A percentile compares a stretch with the other conserved stretches of the same genome.
Evolutionary conservation across 2,329 filamentous ascomycete species (phyloP).

Genomic region (Aureobasidium sp.): DNA sequence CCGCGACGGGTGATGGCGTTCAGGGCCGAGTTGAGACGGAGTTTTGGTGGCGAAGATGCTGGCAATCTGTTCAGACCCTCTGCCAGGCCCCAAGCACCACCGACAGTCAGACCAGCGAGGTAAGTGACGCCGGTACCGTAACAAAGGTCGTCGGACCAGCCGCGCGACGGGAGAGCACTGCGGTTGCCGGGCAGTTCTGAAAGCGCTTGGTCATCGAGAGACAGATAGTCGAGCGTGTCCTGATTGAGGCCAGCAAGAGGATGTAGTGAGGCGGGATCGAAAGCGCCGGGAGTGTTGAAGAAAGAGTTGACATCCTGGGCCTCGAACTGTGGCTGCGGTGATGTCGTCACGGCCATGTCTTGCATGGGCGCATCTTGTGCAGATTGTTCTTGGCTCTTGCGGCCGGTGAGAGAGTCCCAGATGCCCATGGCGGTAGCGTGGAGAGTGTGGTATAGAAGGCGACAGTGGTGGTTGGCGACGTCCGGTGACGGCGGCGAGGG

Average conservation of each 20-base stretch:
- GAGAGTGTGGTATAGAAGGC: not conserved
- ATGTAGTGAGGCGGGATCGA: constrained; percentile 84
- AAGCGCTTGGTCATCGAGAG: constrained; percentile 83
- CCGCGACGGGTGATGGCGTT: constrained; percentile 91
- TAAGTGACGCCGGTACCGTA: constrained; percentile 96
- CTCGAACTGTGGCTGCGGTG: constrained; percentile 41
- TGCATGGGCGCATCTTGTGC: constrained; percentile 36
- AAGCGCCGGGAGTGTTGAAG: constrained; percentile 65
- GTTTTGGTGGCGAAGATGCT: constrained; percentile 71
- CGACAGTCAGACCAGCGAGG: constrained; percentile 73
- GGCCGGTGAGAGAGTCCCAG: constrained; percentile 56
- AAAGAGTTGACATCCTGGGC: constrained; percentile 80
- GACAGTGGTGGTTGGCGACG: not conserved
- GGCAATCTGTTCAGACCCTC: constrained; percentile 74
- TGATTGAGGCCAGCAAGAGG: constrained; percentile 89
- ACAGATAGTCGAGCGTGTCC: constrained; percentile 89
- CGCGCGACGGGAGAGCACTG: constrained; percentile 85
- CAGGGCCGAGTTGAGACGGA: constrained; percentile 86
- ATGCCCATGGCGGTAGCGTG: constrained; percentile 42
- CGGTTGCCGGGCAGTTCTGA: constrained; percentile 79
- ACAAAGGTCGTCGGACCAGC: constrained; percentile 96
- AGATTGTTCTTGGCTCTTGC: constrained; percentile 43
- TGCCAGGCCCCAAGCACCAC: constrained; percentile 85
- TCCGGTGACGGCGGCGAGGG: constrained; percentile 7
- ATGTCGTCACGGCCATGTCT: constrained; percentile 39